phyloP scores from a whole-genome alignment of 495 filamentous ascomycete species.

The Talaromyces nanjingensis region DNA sequence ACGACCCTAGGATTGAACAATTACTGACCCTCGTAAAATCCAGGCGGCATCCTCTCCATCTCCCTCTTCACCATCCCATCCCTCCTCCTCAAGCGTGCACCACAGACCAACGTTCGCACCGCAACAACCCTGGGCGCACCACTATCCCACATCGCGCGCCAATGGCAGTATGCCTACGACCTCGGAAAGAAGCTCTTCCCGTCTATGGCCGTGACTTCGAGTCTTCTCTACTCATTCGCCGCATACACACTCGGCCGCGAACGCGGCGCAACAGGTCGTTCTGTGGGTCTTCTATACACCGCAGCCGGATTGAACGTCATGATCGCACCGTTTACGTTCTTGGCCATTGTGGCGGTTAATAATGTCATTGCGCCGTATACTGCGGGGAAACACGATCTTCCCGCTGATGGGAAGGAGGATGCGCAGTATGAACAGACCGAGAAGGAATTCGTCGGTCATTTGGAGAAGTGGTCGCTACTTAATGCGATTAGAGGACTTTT shows the following conservation, averaged over 20 bases:
- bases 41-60: constrained; percentile 4
- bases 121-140: not conserved
- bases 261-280: not conserved
- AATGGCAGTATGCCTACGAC: constrained; percentile 5
- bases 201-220: not conserved
- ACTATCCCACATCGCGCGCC: constrained; percentile 5
- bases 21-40: not conserved
- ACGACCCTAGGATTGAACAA: not conserved
- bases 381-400: not conserved
- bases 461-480: constrained; percentile 5
- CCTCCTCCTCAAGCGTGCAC: not conserved
- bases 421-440: not conserved
- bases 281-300: not conserved
- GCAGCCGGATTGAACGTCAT: constrained; percentile 3
- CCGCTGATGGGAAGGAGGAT: not conserved
- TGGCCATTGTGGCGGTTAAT: constrained; percentile 1
- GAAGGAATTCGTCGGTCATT: not conserved
- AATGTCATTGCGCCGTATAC: not conserved
- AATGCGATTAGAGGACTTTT: constrained; percentile 9
- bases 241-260: not conserved
- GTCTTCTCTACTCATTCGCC: constrained; percentile 1
- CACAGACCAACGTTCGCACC: not conserved
- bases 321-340: not conserved
- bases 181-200: constrained; percentile 4
- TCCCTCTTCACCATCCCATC: constrained; percentile 5